Base-by-base conservation (phyloP, 345 rosid species). In the Atalantia buxifolia region DNA sequence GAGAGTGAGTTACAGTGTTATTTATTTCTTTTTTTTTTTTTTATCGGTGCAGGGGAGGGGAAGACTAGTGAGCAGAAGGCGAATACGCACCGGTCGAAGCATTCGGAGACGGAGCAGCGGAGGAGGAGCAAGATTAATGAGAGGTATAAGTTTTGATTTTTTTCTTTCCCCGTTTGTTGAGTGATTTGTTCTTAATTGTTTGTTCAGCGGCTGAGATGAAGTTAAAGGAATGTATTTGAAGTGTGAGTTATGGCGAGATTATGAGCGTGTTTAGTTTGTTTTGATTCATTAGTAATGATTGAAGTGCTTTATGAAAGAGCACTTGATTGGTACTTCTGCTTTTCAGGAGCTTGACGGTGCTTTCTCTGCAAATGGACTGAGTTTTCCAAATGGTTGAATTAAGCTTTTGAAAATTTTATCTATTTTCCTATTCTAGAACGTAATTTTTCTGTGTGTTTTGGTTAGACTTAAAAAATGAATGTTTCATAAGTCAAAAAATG, bases 81-180 rank as follows among this genome's bases (percentile, higher is more conserved):
- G 9, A 88, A 66, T 76, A 72, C 82, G 25, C 77, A 75, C 30
- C 87, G 92, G 76, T 85, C 93, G 38, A 94, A 92, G 86, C 97
- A 94, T 87, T 92, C 98, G 3, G 97, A 92, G 89, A 92, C 94
- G 5, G 97, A 94, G 87, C 94, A 94, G 68, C 92, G 97, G 45
- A 87, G 98, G 66, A 86, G 97, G 84, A 87, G 93, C 87, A 92
- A 94, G 87, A 91, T 94, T 77, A 94, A 91, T 80, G 94, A 91
- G 89, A 91, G 98, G 98, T 77, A 64, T 66, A 16, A 63, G 36
- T 9, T 25, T 27, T 28, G 25, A 28, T 65, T 3, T 24, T 33
- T 40, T 25, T 19, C 0, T 45, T 13, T 4, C 24, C 36, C 14
- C 6, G 38, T 75, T 22, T 5, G 5, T 60, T 30, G 42, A 65